Conservation (phyloP, 2,329 filamentous ascomycete genomes). For the Aspergillus niger region DNA sequence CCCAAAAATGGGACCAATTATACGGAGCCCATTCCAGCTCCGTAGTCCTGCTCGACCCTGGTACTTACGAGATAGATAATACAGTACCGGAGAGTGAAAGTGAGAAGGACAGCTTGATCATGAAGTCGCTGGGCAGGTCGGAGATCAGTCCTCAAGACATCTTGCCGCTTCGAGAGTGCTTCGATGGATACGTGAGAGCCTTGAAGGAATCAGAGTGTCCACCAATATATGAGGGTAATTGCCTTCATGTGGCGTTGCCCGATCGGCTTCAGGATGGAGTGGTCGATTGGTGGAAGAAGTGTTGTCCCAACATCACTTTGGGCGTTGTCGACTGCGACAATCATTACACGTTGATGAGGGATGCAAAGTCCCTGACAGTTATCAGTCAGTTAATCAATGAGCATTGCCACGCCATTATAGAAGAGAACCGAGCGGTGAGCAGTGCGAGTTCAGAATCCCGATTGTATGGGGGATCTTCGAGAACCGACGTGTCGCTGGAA, state of each 20-base stretch:
- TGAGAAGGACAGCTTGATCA: neutral
- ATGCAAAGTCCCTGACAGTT: neutral
- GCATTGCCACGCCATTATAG: neutral
- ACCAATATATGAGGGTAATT: neutral
- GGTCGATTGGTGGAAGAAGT: neutral
- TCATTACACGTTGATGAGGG: constrained; percentile 1
- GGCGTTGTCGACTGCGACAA: neutral
- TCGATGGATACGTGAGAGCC: neutral
- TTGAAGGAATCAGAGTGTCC: neutral
- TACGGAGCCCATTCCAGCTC: neutral
- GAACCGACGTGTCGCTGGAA: neutral
- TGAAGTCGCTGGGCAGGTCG: neutral
- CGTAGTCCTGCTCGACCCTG: constrained; percentile 8
- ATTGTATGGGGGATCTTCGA: neutral
- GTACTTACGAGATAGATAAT: neutral
- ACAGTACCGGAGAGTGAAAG: neutral
- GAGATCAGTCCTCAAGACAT: neutral
- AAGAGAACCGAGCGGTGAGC: neutral
- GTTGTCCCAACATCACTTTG: neutral
- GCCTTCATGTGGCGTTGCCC: neutral
- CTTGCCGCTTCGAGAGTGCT: neutral
- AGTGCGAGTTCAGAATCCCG: neutral
- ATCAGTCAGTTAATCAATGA: neutral
- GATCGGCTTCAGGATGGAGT: neutral
- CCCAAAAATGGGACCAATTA: constrained; percentile 1